A percentile compares a stretch with the other conserved stretches of the same genome.
Conservation (phyloP, 1,284 basidiomycete species). For the Cystobasidium sp. region DNA sequence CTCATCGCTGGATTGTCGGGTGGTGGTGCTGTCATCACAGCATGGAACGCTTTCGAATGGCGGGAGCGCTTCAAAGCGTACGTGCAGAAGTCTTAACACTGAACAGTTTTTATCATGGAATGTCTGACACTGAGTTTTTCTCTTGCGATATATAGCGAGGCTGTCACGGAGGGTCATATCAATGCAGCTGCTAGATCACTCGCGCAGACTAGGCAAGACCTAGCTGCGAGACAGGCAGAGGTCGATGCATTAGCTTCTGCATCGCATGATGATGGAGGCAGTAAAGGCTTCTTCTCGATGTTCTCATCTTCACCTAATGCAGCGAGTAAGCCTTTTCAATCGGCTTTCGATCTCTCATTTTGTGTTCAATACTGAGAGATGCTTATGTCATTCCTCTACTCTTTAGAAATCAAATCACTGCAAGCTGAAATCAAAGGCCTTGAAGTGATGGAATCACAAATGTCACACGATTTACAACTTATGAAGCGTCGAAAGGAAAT, state of each 20-base stretch:
- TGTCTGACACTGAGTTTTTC: not conserved
- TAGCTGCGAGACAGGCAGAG: constrained; percentile 40
- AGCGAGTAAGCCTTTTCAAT: constrained; percentile 14
- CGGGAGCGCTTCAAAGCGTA: constrained; percentile 52
- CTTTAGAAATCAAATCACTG: constrained; percentile 54
- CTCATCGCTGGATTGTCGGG: constrained; percentile 59
- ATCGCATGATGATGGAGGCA: constrained; percentile 4
- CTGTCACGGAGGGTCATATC: constrained; percentile 53
- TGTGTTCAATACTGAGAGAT: not conserved
- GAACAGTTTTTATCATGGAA: not conserved
- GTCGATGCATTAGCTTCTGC: constrained; percentile 24
- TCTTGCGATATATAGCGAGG: constrained; percentile 43
- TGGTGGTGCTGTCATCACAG: constrained; percentile 58
- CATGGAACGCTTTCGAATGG: constrained; percentile 59
- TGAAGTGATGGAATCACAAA: constrained; percentile 56
- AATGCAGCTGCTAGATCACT: constrained; percentile 51
- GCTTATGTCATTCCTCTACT: not conserved
- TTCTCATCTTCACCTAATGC: constrained; percentile 40
- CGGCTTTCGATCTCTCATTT: not conserved
- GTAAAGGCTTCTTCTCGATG: constrained; percentile 38
- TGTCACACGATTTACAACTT: constrained; percentile 56
- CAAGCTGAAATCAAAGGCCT: constrained; percentile 57
- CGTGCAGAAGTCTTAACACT: constrained; percentile 6
- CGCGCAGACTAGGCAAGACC: constrained; percentile 51
- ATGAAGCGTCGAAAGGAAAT: constrained; percentile 55